Evolutionary conservation across 768 basidiomycete genomes (phyloP).

Genomic region (Royoungia palumana): DNA sequence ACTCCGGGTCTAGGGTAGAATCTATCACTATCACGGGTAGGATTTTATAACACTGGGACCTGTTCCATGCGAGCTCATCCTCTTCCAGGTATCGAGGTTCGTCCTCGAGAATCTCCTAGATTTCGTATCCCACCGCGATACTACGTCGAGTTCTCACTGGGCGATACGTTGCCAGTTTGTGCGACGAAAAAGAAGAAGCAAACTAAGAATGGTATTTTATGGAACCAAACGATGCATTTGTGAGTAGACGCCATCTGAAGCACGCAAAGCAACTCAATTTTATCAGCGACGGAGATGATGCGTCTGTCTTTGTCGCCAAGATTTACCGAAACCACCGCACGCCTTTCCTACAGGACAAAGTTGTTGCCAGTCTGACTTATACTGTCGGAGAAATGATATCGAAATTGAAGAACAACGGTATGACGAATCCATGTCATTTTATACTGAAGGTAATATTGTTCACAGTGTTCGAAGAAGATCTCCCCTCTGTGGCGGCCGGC

Average conservation of each 20-base stretch:
- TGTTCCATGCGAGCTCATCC: too few relatives aligned
- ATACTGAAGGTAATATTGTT: background rate
- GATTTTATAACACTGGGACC: too few relatives aligned
- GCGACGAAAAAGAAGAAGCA: slow-evolving; percentile 1
- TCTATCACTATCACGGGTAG: too few relatives aligned
- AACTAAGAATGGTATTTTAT: background rate
- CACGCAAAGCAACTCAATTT: background rate
- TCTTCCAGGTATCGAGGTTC: slow-evolving; percentile 5
- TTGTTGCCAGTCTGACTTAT: background rate
- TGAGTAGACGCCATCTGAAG: background rate
- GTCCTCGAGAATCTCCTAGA: too few relatives aligned
- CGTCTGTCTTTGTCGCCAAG: background rate
- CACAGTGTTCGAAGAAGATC: background rate
- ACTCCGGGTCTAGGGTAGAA: too few relatives aligned
- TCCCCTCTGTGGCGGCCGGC: too few relatives aligned
- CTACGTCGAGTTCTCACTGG: background rate
- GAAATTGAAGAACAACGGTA: background rate
- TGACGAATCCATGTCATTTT: background rate
- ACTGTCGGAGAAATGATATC: background rate
- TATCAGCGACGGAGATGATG: background rate
- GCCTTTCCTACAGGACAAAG: background rate
- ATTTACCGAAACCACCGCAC: background rate
- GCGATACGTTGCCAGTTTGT: background rate
- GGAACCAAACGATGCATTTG: background rate
- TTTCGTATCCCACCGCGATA: background rate